These are phyloP conservation scores for Dioszegia aurantiaca DNA, from an alignment of 768 basidiomycete species.

Conservation along the genomic window DNA sequence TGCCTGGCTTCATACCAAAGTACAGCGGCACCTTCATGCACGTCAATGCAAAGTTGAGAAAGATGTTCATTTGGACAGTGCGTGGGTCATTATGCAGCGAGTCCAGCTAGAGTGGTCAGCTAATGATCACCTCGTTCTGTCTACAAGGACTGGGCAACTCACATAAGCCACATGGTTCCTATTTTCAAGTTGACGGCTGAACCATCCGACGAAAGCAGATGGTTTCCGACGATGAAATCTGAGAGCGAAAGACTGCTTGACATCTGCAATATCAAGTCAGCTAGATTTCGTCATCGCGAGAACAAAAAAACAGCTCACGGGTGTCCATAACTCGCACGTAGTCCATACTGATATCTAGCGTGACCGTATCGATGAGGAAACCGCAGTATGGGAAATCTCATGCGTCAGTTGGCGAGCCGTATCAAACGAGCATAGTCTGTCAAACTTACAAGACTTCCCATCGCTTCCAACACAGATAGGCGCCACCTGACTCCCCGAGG, in stretches of 20 bases:
- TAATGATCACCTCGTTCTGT: neutral
- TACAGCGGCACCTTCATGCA: conserved; percentile 87
- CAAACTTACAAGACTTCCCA: conserved; percentile 52
- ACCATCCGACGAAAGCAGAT: conserved; percentile 39
- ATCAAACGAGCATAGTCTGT: conserved; percentile 21
- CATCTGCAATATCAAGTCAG: conserved; percentile 59
- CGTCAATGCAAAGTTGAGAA: conserved; percentile 75
- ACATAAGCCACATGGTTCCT: conserved; percentile 74
- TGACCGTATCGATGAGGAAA: conserved; percentile 68
- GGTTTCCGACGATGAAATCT: conserved; percentile 28
- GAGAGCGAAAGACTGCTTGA: conserved; percentile 36
- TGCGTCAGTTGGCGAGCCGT: neutral
- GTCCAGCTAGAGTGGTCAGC: conserved; percentile 57
- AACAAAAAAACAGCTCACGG: conserved; percentile 57
- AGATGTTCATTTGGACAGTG: conserved; percentile 74
- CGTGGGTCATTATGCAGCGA: conserved; percentile 63
- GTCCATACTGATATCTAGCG: conserved; percentile 76
- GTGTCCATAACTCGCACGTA: conserved; percentile 66
- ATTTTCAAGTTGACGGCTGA: conserved; percentile 59
- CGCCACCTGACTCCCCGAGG: conserved; percentile 22
- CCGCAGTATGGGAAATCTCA: conserved; percentile 94
- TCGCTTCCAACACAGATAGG: conserved; percentile 38
- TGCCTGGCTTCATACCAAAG: conserved; percentile 48
- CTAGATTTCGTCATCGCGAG: conserved; percentile 45
- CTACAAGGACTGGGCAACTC: conserved; percentile 6